These are phyloP conservation scores for Fomitopsis pinicola DNA, from an alignment of 1,284 basidiomycete genomes.

Conservation along the genomic window DNA sequence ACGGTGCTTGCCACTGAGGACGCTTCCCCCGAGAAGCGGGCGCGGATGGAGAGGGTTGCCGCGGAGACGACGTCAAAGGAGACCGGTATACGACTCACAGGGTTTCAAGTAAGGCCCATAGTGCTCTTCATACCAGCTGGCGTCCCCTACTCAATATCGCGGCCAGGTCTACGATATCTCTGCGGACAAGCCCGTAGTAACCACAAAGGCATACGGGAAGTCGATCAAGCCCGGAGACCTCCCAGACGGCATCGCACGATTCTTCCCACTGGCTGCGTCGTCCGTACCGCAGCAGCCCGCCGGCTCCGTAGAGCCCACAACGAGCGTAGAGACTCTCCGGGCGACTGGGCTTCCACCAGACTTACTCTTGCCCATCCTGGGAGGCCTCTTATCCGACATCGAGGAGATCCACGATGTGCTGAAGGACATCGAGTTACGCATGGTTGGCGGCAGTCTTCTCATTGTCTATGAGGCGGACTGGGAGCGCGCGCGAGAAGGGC, in stretches of 20 bases:
- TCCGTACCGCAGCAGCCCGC: background rate
- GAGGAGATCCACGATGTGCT: constrained; percentile 54
- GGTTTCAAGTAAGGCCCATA: constrained; percentile 69
- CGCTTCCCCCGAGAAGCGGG: constrained; percentile 73
- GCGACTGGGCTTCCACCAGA: constrained; percentile 49
- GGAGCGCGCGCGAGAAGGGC: constrained; percentile 35
- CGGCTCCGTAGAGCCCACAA: background rate
- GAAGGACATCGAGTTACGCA: constrained; percentile 61
- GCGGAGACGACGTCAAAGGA: constrained; percentile 67
- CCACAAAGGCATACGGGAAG: constrained; percentile 81
- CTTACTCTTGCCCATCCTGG: constrained; percentile 58
- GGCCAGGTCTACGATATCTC: constrained; percentile 70
- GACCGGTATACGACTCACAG: constrained; percentile 82
- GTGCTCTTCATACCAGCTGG: background rate
- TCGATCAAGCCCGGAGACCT: constrained; percentile 66
- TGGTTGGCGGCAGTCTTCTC: constrained; percentile 80
- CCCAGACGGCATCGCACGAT: constrained; percentile 67
- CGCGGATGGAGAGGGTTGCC: constrained; percentile 74
- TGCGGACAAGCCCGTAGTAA: constrained; percentile 49
- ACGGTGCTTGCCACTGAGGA: constrained; percentile 75
- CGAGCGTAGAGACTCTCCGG: constrained; percentile 8
- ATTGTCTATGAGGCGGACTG: constrained; percentile 82
- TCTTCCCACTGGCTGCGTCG: constrained; percentile 60
- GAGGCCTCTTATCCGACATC: constrained; percentile 51
- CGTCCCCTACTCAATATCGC: background rate